Evolutionary conservation across 352 stramenopile species (phyloP).

Genomic region (Thalassiosira delicatula): DNA sequence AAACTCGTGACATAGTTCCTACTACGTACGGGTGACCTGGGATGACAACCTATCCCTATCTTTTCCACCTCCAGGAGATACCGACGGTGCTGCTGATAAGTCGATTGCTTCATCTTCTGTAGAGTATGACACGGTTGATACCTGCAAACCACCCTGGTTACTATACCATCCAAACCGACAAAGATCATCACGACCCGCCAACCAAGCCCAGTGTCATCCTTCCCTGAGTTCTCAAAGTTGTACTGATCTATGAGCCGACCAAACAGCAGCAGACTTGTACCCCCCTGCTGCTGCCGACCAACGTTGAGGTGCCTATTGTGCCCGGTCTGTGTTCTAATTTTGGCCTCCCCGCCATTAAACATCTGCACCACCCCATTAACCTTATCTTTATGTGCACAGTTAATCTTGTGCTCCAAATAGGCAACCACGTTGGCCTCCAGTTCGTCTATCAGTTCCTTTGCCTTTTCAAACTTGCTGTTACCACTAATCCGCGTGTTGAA

Average conservation of each 20-base stretch:
- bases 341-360: conserved; percentile 29
- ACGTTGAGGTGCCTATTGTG: conserved; percentile 53
- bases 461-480: conserved; percentile 43
- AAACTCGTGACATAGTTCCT: no score
- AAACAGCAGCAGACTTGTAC: conserved; percentile 12
- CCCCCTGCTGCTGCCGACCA: conserved; percentile 26
- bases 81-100: conserved; percentile 44
- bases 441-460: conserved; percentile 38
- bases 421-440: conserved; percentile 28
- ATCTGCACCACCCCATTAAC: conserved; percentile 29
- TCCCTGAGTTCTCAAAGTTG: conserved; percentile 11
- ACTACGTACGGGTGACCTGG: no score
- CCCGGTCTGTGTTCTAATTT: not conserved
- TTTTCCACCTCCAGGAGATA: conserved; percentile 29
- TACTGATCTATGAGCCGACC: conserved; percentile 16
- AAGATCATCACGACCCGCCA: conserved; percentile 23
- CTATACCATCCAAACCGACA: conserved; percentile 7
- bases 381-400: conserved; percentile 29
- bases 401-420: conserved; percentile 27
- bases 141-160: conserved; percentile 16
- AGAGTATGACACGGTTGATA: conserved; percentile 36
- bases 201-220: conserved; percentile 32
- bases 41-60: no score
- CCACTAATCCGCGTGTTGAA: conserved; percentile 15
- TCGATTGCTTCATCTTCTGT: not conserved